These are phyloP conservation scores for Fusarium redolens DNA, from an alignment of 2,329 filamentous ascomycete genomes.

Conservation along the genomic window DNA sequence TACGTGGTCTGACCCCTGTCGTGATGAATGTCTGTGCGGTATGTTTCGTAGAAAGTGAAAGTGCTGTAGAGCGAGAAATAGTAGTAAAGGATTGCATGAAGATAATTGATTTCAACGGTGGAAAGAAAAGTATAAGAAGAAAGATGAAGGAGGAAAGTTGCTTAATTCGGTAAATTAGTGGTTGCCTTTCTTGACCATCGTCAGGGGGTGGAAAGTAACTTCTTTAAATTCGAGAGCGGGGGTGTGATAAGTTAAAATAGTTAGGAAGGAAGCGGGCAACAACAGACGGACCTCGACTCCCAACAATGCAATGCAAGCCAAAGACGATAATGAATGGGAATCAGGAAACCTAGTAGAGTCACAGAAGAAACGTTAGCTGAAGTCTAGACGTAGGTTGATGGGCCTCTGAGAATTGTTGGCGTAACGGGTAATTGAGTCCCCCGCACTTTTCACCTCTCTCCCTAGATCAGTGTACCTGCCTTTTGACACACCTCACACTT, in stretches of 20 bases:
- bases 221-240: conserved; percentile 34
- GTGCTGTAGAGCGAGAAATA: not conserved
- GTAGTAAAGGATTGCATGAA: conserved; percentile 1
- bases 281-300: conserved; percentile 15
- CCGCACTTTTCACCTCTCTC: conserved; percentile 37
- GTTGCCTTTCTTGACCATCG: conserved; percentile 26
- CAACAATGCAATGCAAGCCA: conserved; percentile 30
- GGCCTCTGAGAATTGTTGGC: conserved; percentile 4
- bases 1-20: conserved; percentile 16
- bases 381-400: conserved; percentile 4
- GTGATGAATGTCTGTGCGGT: conserved; percentile 17
- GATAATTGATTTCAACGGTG: conserved; percentile 8
- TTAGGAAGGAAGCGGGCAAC: conserved; percentile 13
- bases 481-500: conserved; percentile 34
- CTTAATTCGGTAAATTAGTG: conserved; percentile 32
- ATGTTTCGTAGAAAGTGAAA: not conserved
- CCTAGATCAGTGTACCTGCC: conserved; percentile 38
- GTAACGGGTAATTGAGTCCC: conserved; percentile 18
- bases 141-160: conserved; percentile 23
- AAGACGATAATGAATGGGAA: conserved; percentile 26
- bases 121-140: conserved; percentile 6
- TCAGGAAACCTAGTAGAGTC: conserved; percentile 12
- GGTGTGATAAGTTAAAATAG: conserved; percentile 35
- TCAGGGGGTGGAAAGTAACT: conserved; percentile 38
- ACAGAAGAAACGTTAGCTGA: conserved; percentile 15